Percentiles rank a stretch among this genome's conserved stretches.
phyloP scores from a whole-genome alignment of 228 moss, liverwort and hornwort species.

The Sphagnum magellanicum region DNA sequence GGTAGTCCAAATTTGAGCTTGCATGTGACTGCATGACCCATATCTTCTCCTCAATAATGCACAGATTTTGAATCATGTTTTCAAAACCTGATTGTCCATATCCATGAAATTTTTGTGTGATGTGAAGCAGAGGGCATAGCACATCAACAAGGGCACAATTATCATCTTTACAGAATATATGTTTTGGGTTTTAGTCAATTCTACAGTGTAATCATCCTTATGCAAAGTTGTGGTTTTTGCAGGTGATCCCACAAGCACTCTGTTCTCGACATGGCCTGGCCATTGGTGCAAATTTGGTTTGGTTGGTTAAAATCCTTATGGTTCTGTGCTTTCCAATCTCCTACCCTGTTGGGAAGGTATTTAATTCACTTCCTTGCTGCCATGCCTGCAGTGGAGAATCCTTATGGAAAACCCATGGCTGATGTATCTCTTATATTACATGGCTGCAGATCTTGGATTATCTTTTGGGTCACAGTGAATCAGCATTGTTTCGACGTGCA shows the following conservation, averaged over 20 bases:
- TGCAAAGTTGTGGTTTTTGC: slow-evolving; percentile 1
- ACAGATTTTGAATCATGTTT: not conserved
- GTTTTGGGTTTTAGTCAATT: no score
- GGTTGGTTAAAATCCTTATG: slow-evolving; percentile 70
- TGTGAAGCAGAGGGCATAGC: not conserved
- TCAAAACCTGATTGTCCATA: no score
- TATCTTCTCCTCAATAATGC: not conserved
- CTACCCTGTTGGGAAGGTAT: slow-evolving; percentile 75
- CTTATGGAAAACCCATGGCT: not conserved
- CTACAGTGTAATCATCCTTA: no score
- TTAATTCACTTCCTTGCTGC: not conserved
- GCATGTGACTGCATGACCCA: not conserved
- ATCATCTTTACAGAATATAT: no score
- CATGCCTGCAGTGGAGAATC: no score
- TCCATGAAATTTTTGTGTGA: no score
- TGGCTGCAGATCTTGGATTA: slow-evolving; percentile 52
- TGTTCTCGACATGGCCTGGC: slow-evolving; percentile 80
- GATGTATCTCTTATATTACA: not conserved
- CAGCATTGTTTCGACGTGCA: slow-evolving; percentile 71
- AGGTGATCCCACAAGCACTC: slow-evolving; percentile 88
- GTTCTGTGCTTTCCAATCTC: slow-evolving; percentile 53
- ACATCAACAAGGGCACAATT: not conserved
- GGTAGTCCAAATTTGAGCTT: no score
- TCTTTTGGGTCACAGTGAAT: slow-evolving; percentile 71
- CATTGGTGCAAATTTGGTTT: slow-evolving; percentile 59